Evolutionary conservation across 73 alveolate species (phyloP).

Genomic region (Tetrahymena elliotti): DNA sequence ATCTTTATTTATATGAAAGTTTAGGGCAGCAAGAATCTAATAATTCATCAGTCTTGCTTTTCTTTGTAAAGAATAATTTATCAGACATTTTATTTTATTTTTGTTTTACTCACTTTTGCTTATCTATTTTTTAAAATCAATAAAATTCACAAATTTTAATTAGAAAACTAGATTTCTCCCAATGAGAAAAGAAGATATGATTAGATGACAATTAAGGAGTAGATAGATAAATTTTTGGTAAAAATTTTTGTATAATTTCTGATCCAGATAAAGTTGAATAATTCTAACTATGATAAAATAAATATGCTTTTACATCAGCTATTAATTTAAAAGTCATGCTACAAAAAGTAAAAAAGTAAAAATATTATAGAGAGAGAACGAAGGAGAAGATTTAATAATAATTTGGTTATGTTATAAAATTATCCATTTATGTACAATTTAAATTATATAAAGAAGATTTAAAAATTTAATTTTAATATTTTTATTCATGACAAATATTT

Average conservation of each 20-base stretch:
- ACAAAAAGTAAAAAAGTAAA: too few species aligned
- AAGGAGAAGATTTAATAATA: not conserved
- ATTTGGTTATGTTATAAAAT: not conserved
- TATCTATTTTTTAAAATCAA: not conserved
- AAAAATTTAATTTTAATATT: too few species aligned
- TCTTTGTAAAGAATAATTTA: not conserved
- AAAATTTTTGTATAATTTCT: not conserved
- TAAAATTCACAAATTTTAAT: not conserved
- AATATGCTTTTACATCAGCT: not conserved
- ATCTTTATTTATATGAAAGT: not conserved
- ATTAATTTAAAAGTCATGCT: not conserved
- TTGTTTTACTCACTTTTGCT: not conserved
- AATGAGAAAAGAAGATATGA: not conserved
- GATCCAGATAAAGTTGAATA: not conserved
- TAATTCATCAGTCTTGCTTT: not conserved
- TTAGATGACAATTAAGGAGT: not conserved
- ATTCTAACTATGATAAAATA: not conserved
- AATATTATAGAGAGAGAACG: too few species aligned
- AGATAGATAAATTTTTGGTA: too few species aligned
- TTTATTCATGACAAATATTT: too few species aligned
- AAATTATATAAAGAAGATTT: not conserved
- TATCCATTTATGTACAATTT: not conserved
- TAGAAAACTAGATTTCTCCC: too few species aligned
- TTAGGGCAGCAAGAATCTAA: not conserved
- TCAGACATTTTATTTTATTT: not conserved